phyloP scores from a whole-genome alignment of 2,329 filamentous ascomycete species.

The Penicillium sp. region DNA sequence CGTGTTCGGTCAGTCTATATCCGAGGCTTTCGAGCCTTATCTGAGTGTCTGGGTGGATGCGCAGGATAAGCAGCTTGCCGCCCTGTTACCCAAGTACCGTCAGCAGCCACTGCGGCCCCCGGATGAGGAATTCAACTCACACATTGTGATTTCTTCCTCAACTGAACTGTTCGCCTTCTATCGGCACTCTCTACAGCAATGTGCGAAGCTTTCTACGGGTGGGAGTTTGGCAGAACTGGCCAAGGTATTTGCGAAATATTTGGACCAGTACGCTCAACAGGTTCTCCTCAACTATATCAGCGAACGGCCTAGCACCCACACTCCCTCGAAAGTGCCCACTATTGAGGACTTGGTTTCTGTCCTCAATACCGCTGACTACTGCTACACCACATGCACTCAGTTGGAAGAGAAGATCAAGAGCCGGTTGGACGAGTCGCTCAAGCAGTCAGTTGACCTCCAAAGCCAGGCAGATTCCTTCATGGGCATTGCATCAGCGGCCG shows the following conservation, averaged over 20 bases:
- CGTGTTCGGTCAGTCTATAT: constrained; percentile 86
- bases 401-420: constrained; percentile 93
- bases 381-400: constrained; percentile 89
- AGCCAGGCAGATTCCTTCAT: constrained; percentile 94
- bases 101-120: constrained; percentile 74
- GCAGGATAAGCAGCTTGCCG: constrained; percentile 83
- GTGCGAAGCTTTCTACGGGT: constrained; percentile 93
- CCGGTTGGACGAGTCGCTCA: constrained; percentile 78
- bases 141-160: constrained; percentile 87
- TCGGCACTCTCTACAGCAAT: constrained; percentile 87
- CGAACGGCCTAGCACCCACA: constrained; percentile 58
- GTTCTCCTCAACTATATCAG: constrained; percentile 75
- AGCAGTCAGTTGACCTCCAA: constrained; percentile 78
- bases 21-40: constrained; percentile 95
- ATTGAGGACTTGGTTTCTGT: constrained; percentile 81
- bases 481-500: constrained; percentile 85
- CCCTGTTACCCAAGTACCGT: constrained; percentile 85
- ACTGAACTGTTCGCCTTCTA: constrained; percentile 98
- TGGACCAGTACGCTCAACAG: constrained; percentile 94
- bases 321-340: constrained; percentile 53
- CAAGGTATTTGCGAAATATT: constrained; percentile 83
- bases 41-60: constrained; percentile 96
- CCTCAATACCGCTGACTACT: constrained; percentile 96
- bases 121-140: constrained; percentile 90
- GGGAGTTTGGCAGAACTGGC: constrained; percentile 81